Evolutionary conservation across 805 yeast species (phyloP).

Genomic region (Brettanomyces anomalus): DNA sequence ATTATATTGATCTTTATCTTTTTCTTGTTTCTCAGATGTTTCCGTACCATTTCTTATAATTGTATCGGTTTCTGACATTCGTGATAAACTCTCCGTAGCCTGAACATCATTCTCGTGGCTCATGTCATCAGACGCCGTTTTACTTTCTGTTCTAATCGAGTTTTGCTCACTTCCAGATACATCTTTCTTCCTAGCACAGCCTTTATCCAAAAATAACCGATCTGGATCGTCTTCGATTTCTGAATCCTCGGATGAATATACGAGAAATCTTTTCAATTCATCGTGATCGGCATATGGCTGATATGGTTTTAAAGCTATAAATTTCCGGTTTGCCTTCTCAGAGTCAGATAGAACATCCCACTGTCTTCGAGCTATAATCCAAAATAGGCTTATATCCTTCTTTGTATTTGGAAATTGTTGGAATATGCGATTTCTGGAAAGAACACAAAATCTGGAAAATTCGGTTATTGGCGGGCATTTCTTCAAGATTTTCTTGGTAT

Average conservation of each 20-base stretch:
- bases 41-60: no score
- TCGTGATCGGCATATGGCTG: constrained; percentile 2
- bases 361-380: constrained; percentile 17
- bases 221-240: background rate
- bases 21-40: no score
- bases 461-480: constrained; percentile 19
- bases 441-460: constrained; percentile 21
- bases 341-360: constrained; percentile 14
- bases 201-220: background rate
- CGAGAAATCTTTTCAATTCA: constrained; percentile 1
- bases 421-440: constrained; percentile 12
- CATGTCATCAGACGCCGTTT: no score
- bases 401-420: constrained; percentile 12
- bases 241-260: constrained; percentile 1
- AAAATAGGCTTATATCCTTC: constrained; percentile 15
- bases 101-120: no score
- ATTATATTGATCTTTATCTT: no score
- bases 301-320: constrained; percentile 1
- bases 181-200: background rate
- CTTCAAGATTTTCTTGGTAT: constrained; percentile 13
- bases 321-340: constrained; percentile 5
- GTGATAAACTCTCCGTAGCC: no score
- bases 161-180: no score
- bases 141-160: no score
- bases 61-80: no score